A percentile compares a stretch with the other conserved stretches of the same genome.
Evolutionary conservation across 129 eudicot species (phyloP).

Genomic region (Calendula officinalis): DNA sequence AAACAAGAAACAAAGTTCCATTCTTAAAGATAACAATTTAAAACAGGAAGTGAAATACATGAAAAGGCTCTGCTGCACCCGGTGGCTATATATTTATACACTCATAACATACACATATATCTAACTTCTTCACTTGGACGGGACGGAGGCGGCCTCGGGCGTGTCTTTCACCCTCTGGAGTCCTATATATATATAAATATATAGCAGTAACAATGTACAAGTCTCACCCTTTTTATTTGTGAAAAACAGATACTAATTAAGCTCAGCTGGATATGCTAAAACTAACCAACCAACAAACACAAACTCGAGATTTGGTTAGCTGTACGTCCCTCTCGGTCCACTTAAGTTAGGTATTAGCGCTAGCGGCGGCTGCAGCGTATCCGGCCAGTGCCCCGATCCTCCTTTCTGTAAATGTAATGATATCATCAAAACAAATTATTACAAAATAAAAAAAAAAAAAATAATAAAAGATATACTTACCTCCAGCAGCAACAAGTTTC

Average conservation of each 20-base stretch:
- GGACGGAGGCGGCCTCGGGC: conserved; percentile 64
- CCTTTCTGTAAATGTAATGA: conserved; percentile 66
- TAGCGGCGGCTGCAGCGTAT: conserved; percentile 43
- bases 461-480: conserved; percentile 37
- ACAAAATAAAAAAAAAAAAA: not conserved
- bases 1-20: conserved; percentile 29
- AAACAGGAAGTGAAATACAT: conserved; percentile 45
- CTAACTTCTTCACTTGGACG: conserved; percentile 41
- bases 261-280: conserved; percentile 39
- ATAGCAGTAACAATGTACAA: conserved; percentile 65
- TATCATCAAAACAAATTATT: not conserved
- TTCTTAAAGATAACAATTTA: conserved; percentile 23
- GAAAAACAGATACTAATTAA: conserved; percentile 21
- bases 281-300: conserved; percentile 33
- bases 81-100: conserved; percentile 47
- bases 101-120: conserved; percentile 44
- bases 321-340: conserved; percentile 75
- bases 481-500: conserved; percentile 98
- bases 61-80: conserved; percentile 60
- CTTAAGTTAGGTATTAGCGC: conserved; percentile 24
- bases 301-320: conserved; percentile 82
- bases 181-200: conserved; percentile 64
- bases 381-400: conserved; percentile 69
- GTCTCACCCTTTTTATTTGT: conserved; percentile 52
- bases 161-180: conserved; percentile 50